Evolutionary conservation across 371 early-diverging fungal genomes (phyloP), one percentile per base, ranked within the genome.

Genomic region (Chytridium lagenaria): DNA sequence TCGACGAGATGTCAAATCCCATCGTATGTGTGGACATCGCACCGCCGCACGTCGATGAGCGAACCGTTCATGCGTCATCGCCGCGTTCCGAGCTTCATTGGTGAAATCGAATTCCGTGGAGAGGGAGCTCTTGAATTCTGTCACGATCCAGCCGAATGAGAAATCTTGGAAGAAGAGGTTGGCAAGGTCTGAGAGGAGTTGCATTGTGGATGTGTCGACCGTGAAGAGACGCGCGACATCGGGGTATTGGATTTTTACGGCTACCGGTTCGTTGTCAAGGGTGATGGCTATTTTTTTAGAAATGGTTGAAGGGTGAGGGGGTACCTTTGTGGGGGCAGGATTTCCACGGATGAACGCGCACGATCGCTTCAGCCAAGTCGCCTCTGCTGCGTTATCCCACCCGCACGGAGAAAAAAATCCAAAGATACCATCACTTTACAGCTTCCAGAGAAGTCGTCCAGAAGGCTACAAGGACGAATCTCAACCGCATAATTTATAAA

Each of bases 171-270:
- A 70, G 33, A 61, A 34, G 31, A 36, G 50, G 5, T 10, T 39
- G 61, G 70, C 70, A 23, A 70, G 5, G 36, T 70, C 70, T 2
- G 70, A 70, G 40, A 70, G 59, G 50, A 70, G 70, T 49, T 70
- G 70, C 59, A 70, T 55, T 34, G 70, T 70, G 38, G 59, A n/a
- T 3, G 70, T 70, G 61, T 70, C 70, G 59, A 70, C 59, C 22
- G 16, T 59, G 37, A 70, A 55, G 51, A 71, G 67, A 16, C 49
- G 57, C 0, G 93, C 93, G 0, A 98, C 93, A 22, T 97, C 98
- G 0, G 99, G 99, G 75, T 98, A 98, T 78, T 98, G 98, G 33
- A 98, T 88, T 77, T 98, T 98, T 73, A 98, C 93, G 0, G 95
- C 97, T 0, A 97, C 95, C 5, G 78, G 78, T 30, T 23, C 36